Evolutionary conservation across 176 grass and related monocot genomes (phyloP), one percentile per base, ranked within the genome.

Genomic region (Melocanna baccifera): DNA sequence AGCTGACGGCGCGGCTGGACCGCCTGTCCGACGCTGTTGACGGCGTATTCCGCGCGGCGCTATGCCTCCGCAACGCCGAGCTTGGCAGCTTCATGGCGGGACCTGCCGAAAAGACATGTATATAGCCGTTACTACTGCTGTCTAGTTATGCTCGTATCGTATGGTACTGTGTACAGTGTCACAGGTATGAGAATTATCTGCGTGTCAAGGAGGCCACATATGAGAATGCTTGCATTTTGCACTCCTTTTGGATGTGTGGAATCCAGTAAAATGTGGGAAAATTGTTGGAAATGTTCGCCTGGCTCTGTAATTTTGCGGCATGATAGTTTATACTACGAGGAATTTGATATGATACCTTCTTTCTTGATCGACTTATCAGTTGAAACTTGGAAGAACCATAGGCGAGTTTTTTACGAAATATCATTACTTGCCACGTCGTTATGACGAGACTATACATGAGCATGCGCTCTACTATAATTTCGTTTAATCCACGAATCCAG

Each of bases 11-110:
- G 65, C 73, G 57, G 32, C 69, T 94, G 75, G 88, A 94, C 67
- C 78, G 77, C 26, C 56, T 97, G 58, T 86, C 84, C 0, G 78
- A 80, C 62, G 85, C 88, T 90, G 81, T 94, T 4, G 79, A 89
- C 88, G 79, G 70, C 67, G 84, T 92, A 81, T 97, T 92, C 84
- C 86, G 84, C 36, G 88, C 90, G 51, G 92, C 88, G 75, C 80
- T 94, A 75, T 48, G 56, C 29, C 85, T 88, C 76, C 91, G 92
- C 61, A 84, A 89, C 90, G 88, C 87, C 26, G 95, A 86, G 57
- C 75, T 94, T 12, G 69, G 84, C 11, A 77, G 69, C 81, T 83
- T 94, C 48, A 76, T 81, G 19, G 75, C 67, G 61, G 88, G 81
- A 15, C 72, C 71, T 32, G 56, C 46, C 29, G 67, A 58, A 16